Percentiles rank a stretch among this genome's conserved stretches.
phyloP scores from a whole-genome alignment of 2,329 filamentous ascomycete genomes.

The Fusarium sp. region DNA sequence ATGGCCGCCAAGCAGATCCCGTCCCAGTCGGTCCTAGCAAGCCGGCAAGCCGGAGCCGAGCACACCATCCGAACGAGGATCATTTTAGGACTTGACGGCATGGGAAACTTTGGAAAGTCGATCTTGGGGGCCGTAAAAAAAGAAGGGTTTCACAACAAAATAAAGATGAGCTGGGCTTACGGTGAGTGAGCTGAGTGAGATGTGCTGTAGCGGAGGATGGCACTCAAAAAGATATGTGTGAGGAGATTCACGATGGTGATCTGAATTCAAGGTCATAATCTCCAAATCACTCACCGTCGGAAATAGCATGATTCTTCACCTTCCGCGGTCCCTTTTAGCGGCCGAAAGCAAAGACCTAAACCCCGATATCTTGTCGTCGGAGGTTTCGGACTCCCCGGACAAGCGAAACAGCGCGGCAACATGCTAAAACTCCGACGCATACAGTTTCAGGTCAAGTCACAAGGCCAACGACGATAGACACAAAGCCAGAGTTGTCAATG shows the following conservation, averaged over 20 bases:
- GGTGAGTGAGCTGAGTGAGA: slow-evolving; percentile 9
- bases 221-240: too few relatives aligned
- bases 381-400: slow-evolving; percentile 14
- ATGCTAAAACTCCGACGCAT: slow-evolving; percentile 15
- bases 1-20: slow-evolving; percentile 5
- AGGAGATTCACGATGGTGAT: too few relatives aligned
- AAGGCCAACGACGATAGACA: not conserved
- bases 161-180: slow-evolving; percentile 1
- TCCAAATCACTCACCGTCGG: slow-evolving; percentile 4
- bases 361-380: slow-evolving; percentile 6
- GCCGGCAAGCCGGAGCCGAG: slow-evolving; percentile 34
- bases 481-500: not conserved
- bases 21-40: not conserved
- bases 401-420: slow-evolving; percentile 6
- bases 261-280: not conserved
- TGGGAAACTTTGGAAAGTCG: slow-evolving; percentile 19
- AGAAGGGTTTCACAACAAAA: not conserved
- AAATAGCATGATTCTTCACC: not conserved
- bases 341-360: not conserved
- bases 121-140: not conserved
- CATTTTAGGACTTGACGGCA: slow-evolving; percentile 19
- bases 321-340: not conserved
- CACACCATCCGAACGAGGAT: slow-evolving; percentile 27
- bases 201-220: not conserved
- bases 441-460: slow-evolving; percentile 7